Conservation (phyloP, 2,329 filamentous ascomycete genomes). For the Chrysoporthe austroafricana region DNA sequence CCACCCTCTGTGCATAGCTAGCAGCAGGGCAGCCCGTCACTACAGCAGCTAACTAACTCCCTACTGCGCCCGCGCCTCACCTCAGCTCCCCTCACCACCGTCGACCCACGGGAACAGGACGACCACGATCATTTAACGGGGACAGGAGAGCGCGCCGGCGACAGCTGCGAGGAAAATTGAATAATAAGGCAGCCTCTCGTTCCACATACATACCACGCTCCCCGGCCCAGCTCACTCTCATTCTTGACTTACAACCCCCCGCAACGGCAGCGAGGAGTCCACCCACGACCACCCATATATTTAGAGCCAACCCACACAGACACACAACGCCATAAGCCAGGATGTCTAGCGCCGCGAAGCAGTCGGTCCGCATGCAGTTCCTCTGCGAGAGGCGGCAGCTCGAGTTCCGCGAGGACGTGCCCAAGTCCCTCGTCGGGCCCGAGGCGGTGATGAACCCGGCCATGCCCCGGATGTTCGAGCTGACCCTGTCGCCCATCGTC, state of each 20-base stretch:
- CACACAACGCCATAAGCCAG: conserved; percentile 1
- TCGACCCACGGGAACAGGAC: not conserved
- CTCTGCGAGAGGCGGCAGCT: conserved; percentile 29
- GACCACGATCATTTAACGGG: no score
- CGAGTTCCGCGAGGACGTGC: conserved; percentile 28
- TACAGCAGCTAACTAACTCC: no score
- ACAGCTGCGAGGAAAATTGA: not conserved
- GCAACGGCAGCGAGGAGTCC: not conserved
- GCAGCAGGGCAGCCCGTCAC: no score
- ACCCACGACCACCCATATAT: not conserved
- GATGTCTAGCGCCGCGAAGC: conserved; percentile 18
- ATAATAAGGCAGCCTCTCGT: not conserved
- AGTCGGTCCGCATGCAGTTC: conserved; percentile 28
- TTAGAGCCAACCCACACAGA: not conserved
- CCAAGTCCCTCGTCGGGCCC: conserved; percentile 25
- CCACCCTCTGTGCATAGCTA: no score
- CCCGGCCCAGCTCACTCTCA: not conserved
- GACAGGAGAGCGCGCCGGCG: no score
- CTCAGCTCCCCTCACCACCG: no score
- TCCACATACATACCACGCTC: not conserved
- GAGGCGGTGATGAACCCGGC: conserved; percentile 27
- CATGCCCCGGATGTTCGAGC: conserved; percentile 28
- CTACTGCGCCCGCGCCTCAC: no score
- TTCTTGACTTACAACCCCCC: not conserved
- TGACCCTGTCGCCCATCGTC: conserved; percentile 24